phyloP scores from a whole-genome alignment of 2,329 filamentous ascomycete species.

The Drechslera avenae region DNA sequence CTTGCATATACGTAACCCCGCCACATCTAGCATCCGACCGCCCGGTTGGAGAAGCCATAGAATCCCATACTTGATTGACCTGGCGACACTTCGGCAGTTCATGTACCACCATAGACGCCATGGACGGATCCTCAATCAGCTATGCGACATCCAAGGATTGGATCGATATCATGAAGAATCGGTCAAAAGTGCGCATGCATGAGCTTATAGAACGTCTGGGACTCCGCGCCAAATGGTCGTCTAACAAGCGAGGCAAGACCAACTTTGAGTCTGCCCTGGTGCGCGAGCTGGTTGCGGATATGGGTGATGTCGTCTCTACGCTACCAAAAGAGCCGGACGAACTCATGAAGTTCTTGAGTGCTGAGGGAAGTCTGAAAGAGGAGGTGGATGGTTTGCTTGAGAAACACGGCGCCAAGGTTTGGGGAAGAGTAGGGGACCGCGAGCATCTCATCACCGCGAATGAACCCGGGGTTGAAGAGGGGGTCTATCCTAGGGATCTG shows the following conservation, averaged over 20 bases:
- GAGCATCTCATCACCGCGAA: slow-evolving; percentile 43
- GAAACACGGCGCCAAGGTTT: slow-evolving; percentile 42
- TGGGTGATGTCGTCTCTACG: slow-evolving; percentile 39
- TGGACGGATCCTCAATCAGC: slow-evolving; percentile 34
- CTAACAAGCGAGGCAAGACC: slow-evolving; percentile 47
- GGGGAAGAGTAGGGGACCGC: slow-evolving; percentile 38
- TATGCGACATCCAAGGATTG: slow-evolving; percentile 44
- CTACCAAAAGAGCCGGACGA: slow-evolving; percentile 44
- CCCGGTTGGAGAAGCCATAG: background rate
- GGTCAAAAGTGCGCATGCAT: slow-evolving; percentile 45
- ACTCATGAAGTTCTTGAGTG: slow-evolving; percentile 35
- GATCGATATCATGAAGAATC: slow-evolving; percentile 47
- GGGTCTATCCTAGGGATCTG: slow-evolving; percentile 40
- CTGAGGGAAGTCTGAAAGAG: slow-evolving; percentile 35
- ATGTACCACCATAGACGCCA: slow-evolving; percentile 18
- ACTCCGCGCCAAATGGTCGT: slow-evolving; percentile 44
- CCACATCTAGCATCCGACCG: background rate
- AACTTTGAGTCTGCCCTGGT: slow-evolving; percentile 45
- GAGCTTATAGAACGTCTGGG: slow-evolving; percentile 45
- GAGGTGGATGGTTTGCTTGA: slow-evolving; percentile 39
- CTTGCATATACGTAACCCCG: slow-evolving; percentile 2
- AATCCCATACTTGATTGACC: background rate
- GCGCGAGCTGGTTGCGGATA: slow-evolving; percentile 42
- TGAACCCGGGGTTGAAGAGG: slow-evolving; percentile 39
- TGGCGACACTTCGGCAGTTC: slow-evolving; percentile 5